phyloP scores from a whole-genome alignment of 768 basidiomycete genomes.

The Leccinum subgranulosum region DNA sequence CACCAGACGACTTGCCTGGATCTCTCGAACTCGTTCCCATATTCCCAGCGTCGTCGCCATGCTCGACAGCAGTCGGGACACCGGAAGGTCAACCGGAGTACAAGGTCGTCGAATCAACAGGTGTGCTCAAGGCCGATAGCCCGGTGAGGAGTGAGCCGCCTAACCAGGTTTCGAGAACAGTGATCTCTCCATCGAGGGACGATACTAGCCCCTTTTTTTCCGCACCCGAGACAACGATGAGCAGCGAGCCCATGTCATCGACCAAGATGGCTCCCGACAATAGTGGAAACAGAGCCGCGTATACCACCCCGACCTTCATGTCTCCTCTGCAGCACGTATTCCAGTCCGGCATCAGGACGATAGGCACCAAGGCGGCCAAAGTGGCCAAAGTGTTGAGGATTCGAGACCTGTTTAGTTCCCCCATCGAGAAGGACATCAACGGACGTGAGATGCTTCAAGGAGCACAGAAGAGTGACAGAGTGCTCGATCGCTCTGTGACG shows the following conservation, averaged over 20 bases:
- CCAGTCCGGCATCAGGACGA: neutral
- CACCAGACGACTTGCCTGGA: neutral
- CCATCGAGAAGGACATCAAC: neutral
- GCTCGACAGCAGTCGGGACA: neutral
- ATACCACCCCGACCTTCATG: neutral
- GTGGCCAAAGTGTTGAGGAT: neutral
- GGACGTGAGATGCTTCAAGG: slow-evolving; percentile 4
- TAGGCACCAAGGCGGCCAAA: too few species aligned
- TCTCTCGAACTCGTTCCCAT: neutral
- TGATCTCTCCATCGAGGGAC: neutral
- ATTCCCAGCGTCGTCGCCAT: neutral
- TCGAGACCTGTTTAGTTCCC: slow-evolving; percentile 2
- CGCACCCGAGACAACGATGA: neutral
- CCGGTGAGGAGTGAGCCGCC: neutral
- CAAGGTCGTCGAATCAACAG: neutral
- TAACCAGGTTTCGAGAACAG: neutral
- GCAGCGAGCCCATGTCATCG: neutral
- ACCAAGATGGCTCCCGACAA: neutral
- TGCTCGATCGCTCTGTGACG: neutral
- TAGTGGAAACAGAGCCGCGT: neutral
- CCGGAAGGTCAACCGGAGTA: neutral
- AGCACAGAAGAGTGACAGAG: neutral
- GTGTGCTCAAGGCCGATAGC: neutral
- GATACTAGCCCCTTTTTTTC: neutral
- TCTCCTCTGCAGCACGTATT: neutral